Evolutionary conservation across 306 rosid species (phyloP), one percentile per base, ranked within the genome.

Genomic region (Ormosia emarginata): DNA sequence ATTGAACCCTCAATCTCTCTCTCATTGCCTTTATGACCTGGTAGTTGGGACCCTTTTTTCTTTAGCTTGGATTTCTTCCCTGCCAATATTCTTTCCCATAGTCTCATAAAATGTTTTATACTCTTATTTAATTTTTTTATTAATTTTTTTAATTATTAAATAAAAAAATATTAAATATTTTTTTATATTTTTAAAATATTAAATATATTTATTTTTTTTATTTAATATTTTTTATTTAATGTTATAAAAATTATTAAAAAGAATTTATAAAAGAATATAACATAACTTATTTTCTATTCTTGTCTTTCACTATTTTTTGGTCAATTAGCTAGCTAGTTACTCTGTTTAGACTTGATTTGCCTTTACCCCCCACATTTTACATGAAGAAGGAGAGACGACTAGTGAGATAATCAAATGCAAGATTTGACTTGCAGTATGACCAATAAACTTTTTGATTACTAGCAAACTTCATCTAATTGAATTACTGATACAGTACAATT

Each of bases 11-110:
- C 71, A 52, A 81, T 91, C 87, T 71, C 62, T 77, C 87, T 81
- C 88, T 32, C 69, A 44, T 40, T 71, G 86, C 84, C 75, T 88
- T 90, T 74, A 89, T 87, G 66, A 67, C 83, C 4, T 77, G 79
- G 86, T 77, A 72, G 86, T 79, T 90, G 81, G 80, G 71, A 72
- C 69, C 88, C 84, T 67, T 33, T 41, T 58, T 10, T 37, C 24
- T 34, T 2, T 49, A 0, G 37, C 77, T 47, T 56, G 18, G 4
- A 24, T 44, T 61, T 34, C 52, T 36, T 33, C 55, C 12, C 7
- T 34, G 30, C n/a, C 49, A 75, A 49, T n/a, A 55, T 41, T 55
- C 33, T 5, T 41, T 55, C 33, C 7, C 46, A 2, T 8, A n/a
- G 50, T 66, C 5, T 39, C 33, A 41, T 64, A n/a, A n/a, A n/a